Evolutionary conservation across 192 early-diverging fungal genomes (phyloP).

Genomic region (Coemansia sp.): DNA sequence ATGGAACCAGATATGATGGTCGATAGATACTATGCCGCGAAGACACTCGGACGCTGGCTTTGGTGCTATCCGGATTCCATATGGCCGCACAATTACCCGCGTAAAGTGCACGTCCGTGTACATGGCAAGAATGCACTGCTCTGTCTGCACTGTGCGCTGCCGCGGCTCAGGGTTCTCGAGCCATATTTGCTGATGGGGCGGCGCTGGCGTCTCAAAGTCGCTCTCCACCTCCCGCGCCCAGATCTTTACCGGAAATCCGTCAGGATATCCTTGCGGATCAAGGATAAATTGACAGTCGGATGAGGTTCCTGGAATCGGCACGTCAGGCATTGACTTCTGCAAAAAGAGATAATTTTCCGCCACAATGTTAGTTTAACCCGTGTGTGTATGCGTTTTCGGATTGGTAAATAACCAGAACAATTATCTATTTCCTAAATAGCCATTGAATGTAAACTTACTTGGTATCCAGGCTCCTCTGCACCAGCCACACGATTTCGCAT

Average conservation of each 20-base stretch:
- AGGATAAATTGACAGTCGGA: slow-evolving; percentile 14
- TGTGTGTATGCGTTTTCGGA: too few relatives aligned
- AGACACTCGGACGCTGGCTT: slow-evolving; percentile 13
- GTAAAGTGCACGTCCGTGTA: slow-evolving; percentile 35
- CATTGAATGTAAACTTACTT: not conserved
- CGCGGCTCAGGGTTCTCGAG: slow-evolving; percentile 13
- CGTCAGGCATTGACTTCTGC: slow-evolving; percentile 19
- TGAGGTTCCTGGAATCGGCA: slow-evolving; percentile 6
- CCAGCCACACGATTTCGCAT: slow-evolving; percentile 4
- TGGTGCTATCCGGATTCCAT: slow-evolving; percentile 17
- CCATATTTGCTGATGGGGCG: slow-evolving; percentile 25
- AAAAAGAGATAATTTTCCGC: not conserved
- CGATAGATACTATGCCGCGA: slow-evolving; percentile 24
- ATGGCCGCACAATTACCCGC: slow-evolving; percentile 28
- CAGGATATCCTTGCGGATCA: slow-evolving; percentile 30
- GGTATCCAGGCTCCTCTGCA: slow-evolving; percentile 2
- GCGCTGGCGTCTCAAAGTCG: slow-evolving; percentile 14
- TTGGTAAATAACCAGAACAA: too few relatives aligned
- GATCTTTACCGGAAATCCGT: slow-evolving; percentile 26
- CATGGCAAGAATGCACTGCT: slow-evolving; percentile 24
- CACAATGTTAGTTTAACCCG: too few relatives aligned
- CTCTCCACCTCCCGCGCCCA: slow-evolving; percentile 22
- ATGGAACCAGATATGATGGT: slow-evolving; percentile 39
- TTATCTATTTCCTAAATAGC: not conserved
- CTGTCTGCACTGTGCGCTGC: slow-evolving; percentile 2